Evolutionary conservation across 768 basidiomycete species (phyloP).

Genomic region (Leccinum barrowsii): DNA sequence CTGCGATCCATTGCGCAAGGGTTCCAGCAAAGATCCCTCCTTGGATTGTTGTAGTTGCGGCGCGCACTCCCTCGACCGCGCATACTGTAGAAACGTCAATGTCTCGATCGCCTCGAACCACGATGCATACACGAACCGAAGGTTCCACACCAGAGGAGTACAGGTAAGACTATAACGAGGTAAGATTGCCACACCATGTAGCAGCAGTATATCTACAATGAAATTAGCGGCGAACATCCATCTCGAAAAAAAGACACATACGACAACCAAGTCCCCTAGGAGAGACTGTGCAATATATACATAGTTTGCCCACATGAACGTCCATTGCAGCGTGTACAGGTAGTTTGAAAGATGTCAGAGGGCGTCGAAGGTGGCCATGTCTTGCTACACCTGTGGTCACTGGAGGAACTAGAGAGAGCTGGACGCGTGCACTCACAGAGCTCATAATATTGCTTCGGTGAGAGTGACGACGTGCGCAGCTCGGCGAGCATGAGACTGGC

Average conservation of each 20-base stretch:
- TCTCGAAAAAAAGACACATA: slow-evolving; percentile 6
- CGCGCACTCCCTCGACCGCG: slow-evolving; percentile 16
- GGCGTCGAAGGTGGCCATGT: too few relatives aligned
- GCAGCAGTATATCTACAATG: slow-evolving; percentile 24
- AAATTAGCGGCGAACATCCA: background rate
- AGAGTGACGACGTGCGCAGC: too few relatives aligned
- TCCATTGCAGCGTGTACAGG: slow-evolving; percentile 19
- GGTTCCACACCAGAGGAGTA: slow-evolving; percentile 28
- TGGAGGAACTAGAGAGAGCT: too few relatives aligned
- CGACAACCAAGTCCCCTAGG: slow-evolving; percentile 30
- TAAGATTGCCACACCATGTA: slow-evolving; percentile 33
- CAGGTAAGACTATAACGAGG: slow-evolving; percentile 25
- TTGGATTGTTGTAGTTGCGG: slow-evolving; percentile 6
- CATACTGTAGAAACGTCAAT: slow-evolving; percentile 13
- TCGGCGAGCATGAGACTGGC: too few relatives aligned
- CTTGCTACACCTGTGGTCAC: too few relatives aligned
- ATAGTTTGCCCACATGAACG: slow-evolving; percentile 28
- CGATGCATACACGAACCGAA: slow-evolving; percentile 13
- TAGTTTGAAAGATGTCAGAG: too few relatives aligned
- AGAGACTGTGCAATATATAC: slow-evolving; percentile 27
- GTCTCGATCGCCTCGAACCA: background rate
- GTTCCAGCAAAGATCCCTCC: slow-evolving; percentile 25
- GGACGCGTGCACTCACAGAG: too few relatives aligned
- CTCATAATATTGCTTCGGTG: too few relatives aligned
- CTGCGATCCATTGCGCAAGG: slow-evolving; percentile 33